Base-by-base conservation (phyloP, 352 stramenopile species). In the Pythium angustatum region DNA sequence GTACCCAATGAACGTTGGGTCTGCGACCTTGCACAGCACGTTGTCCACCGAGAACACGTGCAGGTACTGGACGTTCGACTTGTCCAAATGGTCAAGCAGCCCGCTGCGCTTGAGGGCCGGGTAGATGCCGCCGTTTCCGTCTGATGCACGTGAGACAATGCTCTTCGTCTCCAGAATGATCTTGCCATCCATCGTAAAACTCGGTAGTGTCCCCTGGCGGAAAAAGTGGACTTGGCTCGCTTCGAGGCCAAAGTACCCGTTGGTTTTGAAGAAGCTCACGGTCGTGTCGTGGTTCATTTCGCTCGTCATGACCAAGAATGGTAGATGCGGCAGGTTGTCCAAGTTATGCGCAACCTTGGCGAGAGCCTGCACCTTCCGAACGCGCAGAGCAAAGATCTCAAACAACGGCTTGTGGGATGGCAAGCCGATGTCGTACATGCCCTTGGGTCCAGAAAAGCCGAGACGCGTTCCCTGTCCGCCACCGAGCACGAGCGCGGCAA, bases 1-100 rank as follows among this genome's bases (percentile, higher is more conserved):
- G 71, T 98, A 98, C 28, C 97, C 97, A 9, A 99, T 82, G 73
- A 99, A 99, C 14, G 87, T 69, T 0, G 98, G 97, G 73, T 99
- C 98, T 8, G 90, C 93, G 10, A 96, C 89, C 60, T 97, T 97
- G 33, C 96, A 96, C 17, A 99, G 75, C 26, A 90, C 91, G 76
- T 99, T 99, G 74, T 99, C 98, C 47, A 99, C 97, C 5, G 88
- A 98, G 81, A 98, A 99, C 5, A 97, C 92, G 72, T 99, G 96
- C 56, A 99, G 64, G 69, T 98, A 97, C 72, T 98, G 80, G 41
- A 99, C 90, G 1, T 92, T 91, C 10, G 72, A 58, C 8, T 67
- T 26, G 36, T 88, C 70, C 78, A 99, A 92, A 24, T 95, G 77
- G 7, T 67, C 69, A 5, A 99, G 72, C 15, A 93, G 80, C 2